Evolutionary conservation across 108 stramenopile species (phyloP), one percentile per base, ranked within the genome.

Genomic region (Thalassiosira profunda): DNA sequence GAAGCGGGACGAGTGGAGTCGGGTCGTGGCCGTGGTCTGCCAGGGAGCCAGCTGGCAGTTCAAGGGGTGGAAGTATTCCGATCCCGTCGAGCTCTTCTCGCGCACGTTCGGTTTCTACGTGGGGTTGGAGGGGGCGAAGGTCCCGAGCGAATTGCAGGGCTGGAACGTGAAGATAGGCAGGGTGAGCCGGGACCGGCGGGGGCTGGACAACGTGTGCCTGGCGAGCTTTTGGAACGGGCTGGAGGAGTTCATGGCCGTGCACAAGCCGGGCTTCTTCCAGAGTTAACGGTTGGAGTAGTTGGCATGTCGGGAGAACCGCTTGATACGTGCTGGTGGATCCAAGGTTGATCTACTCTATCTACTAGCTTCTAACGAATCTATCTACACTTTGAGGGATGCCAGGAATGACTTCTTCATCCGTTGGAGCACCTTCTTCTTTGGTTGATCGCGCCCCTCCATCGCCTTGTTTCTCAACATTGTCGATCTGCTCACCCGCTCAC

Each of bases 21-120:
- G 94, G 15, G 84, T 98, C 33, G 98, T 96, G 34, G 96, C 97
- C 9, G 97, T 99, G 5, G 63, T 99, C 25, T 91, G 90, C 37
- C 84, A 89, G 58, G 98, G 98, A 43, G 85, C 93, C 15, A 56
- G 79, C 0, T 99, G 98, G 98, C 98, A 99, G 78, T 98, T 99
- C 84, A 97, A 97, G 72, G 97, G 95, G 37, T 99, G 97, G 97
- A 70, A 74, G 15, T 87, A 89, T 48, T 72, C 68, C n/a, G 69
- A 88, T 77, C 92, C 94, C 23, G 94, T 93, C n/a, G 83, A 86
- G 28, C 60, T 96, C 42, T 96, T 96, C 67, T 71, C 63, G 33
- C 34, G 72, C 37, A 57, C 71, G 24, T 92, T 86, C 74, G 94
- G 94, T 5, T 92, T 90, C 65, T 93, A 83, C 60, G 54, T 93